A percentile compares a stretch with the other conserved stretches of the same genome.
These are phyloP conservation scores for Aurifilum marmelostoma DNA, from an alignment of 2,329 filamentous ascomycete species.

Conservation along the genomic window DNA sequence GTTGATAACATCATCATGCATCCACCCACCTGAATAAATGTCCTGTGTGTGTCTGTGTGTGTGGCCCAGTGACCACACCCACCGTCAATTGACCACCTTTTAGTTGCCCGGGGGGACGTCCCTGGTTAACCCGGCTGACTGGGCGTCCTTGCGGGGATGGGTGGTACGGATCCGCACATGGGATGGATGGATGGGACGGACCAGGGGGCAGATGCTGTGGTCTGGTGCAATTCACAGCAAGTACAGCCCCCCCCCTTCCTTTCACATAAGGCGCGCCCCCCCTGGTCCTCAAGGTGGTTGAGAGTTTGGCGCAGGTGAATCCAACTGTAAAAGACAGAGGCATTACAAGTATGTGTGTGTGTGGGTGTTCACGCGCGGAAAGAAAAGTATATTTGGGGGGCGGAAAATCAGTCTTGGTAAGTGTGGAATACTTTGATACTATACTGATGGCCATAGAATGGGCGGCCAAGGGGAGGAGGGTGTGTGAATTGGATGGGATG, in stretches of 20 bases:
- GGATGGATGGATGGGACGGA: neutral
- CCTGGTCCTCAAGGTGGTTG: neutral
- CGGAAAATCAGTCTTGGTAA: neutral
- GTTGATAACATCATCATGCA: neutral
- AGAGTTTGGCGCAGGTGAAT: neutral
- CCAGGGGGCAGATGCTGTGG: no score
- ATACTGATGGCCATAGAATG: neutral
- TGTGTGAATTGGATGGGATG: neutral
- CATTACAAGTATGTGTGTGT: no score
- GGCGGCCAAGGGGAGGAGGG: neutral
- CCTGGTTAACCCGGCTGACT: neutral
- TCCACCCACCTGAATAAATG: neutral
- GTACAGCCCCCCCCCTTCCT: no score
- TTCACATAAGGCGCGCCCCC: no score
- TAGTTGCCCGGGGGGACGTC: neutral
- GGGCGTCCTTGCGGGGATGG: neutral
- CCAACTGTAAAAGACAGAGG: neutral
- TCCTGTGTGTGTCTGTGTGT: neutral
- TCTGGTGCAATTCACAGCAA: no score
- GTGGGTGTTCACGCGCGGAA: neutral
- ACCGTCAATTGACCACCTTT: neutral
- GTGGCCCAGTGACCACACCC: neutral
- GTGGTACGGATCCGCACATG: slow-evolving; percentile 4
- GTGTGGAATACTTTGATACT: neutral
- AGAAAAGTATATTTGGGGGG: neutral